These are phyloP conservation scores for Phaeodactylum tricornutum DNA, from an alignment of 108 stramenopile species.

Conservation along the genomic window DNA sequence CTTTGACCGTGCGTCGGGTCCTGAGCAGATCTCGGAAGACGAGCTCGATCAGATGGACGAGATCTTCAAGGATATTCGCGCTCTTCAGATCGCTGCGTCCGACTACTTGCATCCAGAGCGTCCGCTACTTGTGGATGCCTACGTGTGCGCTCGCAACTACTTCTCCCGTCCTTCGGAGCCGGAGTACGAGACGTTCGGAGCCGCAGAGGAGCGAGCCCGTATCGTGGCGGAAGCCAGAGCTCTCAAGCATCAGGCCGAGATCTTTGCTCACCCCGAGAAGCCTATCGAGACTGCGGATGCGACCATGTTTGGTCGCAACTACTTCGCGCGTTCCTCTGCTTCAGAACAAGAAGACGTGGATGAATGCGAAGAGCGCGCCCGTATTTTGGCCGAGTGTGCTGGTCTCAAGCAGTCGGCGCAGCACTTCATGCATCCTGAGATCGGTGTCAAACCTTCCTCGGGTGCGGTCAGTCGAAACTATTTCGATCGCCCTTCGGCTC, in stretches of 20 bases:
- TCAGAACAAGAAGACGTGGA: conserved; percentile 24
- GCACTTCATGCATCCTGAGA: conserved; percentile 50
- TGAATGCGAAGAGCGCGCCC: conserved; percentile 22
- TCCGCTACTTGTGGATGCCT: conserved; percentile 22
- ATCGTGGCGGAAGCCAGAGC: conserved; percentile 36
- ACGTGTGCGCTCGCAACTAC: conserved; percentile 48
- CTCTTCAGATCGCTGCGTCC: conserved; percentile 34
- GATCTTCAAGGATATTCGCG: conserved; percentile 34
- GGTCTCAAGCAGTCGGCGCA: conserved; percentile 44
- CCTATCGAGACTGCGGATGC: conserved; percentile 20
- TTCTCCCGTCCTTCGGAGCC: conserved; percentile 45
- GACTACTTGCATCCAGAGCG: conserved; percentile 56
- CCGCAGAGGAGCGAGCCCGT: conserved; percentile 24
- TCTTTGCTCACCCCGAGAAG: conserved; percentile 47
- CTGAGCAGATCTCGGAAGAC: conserved; percentile 15
- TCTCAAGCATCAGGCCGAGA: conserved; percentile 45
- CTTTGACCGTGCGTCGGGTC: conserved; percentile 49
- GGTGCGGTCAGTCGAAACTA: conserved; percentile 41
- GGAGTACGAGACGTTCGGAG: conserved; percentile 20
- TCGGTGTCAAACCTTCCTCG: conserved; percentile 21
- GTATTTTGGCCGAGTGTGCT: conserved; percentile 33
- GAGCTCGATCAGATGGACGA: too few species aligned
- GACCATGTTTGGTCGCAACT: conserved; percentile 34
- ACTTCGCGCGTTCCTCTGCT: conserved; percentile 53
- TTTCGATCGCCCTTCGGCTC: conserved; percentile 54